Conservation (phyloP, 2,329 filamentous ascomycete species). For the Didymella exigua region DNA sequence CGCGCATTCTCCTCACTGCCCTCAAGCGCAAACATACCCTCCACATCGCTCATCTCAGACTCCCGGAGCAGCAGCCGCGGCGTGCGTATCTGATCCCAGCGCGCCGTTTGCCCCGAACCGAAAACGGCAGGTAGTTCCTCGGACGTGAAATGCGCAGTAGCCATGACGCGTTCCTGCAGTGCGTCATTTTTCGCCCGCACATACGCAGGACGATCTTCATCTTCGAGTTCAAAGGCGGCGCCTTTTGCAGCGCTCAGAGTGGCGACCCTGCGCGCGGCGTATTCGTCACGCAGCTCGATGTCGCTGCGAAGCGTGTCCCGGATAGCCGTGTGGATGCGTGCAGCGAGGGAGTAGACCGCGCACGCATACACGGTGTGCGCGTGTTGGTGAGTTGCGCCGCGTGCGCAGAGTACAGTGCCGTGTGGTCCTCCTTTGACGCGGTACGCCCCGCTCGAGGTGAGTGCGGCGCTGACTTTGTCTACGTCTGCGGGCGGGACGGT, state of each 20-base stretch:
- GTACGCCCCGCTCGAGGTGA: neutral
- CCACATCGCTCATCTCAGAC: conserved; percentile 30
- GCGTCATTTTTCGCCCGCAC: conserved; percentile 27
- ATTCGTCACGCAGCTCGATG: conserved; percentile 38
- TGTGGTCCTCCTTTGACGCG: neutral
- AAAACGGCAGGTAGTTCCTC: neutral
- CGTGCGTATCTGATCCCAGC: conserved; percentile 13
- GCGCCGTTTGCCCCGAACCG: conserved; percentile 16
- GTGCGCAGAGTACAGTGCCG: neutral
- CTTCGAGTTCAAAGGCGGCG: neutral
- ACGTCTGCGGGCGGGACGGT: conserved; percentile 22
- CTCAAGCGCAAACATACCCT: conserved; percentile 33
- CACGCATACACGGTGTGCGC: conserved; percentile 47
- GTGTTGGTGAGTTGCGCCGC: neutral
- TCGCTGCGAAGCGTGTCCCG: conserved; percentile 45
- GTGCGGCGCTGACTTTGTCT: neutral
- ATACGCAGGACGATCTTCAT: neutral
- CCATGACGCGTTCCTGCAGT: conserved; percentile 26
- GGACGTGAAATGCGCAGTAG: conserved; percentile 28
- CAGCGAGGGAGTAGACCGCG: conserved; percentile 26
- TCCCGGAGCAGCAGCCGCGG: conserved; percentile 36
- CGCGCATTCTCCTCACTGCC: conserved; percentile 30
- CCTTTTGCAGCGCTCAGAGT: neutral
- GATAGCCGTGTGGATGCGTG: conserved; percentile 49
- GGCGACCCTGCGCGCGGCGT: conserved; percentile 10